Evolutionary conservation across 208 protist genomes (phyloP).

Genomic region (Wallacemonas collosoma): DNA sequence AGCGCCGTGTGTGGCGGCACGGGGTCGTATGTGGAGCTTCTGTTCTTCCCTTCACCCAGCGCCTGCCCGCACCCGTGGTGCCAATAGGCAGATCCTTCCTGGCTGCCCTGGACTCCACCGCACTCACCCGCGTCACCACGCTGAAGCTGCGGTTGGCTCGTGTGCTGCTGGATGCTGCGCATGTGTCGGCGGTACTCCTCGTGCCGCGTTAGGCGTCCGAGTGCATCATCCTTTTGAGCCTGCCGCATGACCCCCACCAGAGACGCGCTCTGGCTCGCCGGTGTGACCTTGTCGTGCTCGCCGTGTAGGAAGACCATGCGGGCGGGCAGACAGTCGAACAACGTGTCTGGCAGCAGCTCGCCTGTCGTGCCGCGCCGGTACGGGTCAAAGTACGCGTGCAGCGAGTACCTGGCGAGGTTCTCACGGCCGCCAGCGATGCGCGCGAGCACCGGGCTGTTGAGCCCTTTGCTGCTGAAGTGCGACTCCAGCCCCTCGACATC

Average conservation of each 20-base stretch:
- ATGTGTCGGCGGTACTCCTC: slow-evolving; percentile 39
- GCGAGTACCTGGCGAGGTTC: slow-evolving; percentile 62
- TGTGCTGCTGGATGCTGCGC: slow-evolving; percentile 15
- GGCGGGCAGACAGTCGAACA: slow-evolving; percentile 58
- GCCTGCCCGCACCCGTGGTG: too few species aligned
- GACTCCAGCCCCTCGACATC: slow-evolving; percentile 62
- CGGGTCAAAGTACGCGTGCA: slow-evolving; percentile 51
- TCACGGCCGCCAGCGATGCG: slow-evolving; percentile 62
- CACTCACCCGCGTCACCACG: slow-evolving; percentile 10
- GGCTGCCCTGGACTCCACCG: too few species aligned
- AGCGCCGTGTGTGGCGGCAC: neutral
- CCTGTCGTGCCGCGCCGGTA: slow-evolving; percentile 23
- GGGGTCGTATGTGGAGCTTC: too few species aligned
- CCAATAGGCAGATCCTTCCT: too few species aligned
- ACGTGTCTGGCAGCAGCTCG: slow-evolving; percentile 44
- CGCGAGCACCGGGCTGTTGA: slow-evolving; percentile 67
- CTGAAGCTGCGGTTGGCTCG: neutral
- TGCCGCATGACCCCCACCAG: slow-evolving; percentile 60
- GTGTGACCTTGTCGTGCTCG: slow-evolving; percentile 44
- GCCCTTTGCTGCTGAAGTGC: slow-evolving; percentile 65
- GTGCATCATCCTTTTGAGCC: slow-evolving; percentile 40
- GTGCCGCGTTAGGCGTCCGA: slow-evolving; percentile 26
- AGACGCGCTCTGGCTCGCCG: slow-evolving; percentile 42
- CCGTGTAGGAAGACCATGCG: slow-evolving; percentile 57
- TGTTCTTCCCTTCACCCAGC: too few species aligned